A percentile compares a stretch with the other conserved stretches of the same genome.
phyloP scores from a whole-genome alignment of 805 yeast genomes.

The Teunomyces panamensis region DNA sequence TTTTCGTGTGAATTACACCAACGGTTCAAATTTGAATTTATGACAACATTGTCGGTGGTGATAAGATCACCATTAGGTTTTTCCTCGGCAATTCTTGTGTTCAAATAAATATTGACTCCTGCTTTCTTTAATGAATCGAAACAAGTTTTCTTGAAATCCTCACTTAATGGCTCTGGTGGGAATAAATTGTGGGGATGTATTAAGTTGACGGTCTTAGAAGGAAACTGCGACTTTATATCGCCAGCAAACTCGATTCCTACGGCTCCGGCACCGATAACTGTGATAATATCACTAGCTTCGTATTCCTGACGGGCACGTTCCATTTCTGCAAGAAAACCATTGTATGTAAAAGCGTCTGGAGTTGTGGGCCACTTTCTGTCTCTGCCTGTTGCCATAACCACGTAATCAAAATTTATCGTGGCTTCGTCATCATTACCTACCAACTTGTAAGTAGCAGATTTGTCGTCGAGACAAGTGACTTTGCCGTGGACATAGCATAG shows the following conservation, averaged over 20 bases:
- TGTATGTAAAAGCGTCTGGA: constrained; percentile 41
- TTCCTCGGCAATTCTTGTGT: constrained; percentile 30
- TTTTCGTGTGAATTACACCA: constrained; percentile 37
- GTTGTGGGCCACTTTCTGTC: constrained; percentile 54
- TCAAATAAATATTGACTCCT: constrained; percentile 27
- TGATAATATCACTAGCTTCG: constrained; percentile 27
- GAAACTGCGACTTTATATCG: constrained; percentile 32
- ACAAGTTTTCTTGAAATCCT: constrained; percentile 26
- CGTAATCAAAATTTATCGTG: constrained; percentile 42
- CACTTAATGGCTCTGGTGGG: constrained; percentile 38
- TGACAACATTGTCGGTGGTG: constrained; percentile 25
- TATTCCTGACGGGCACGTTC: constrained; percentile 26
- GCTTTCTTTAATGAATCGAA: constrained; percentile 23
- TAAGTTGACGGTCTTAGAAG: constrained; percentile 32
- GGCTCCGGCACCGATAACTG: constrained; percentile 48
- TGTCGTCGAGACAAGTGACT: constrained; percentile 23
- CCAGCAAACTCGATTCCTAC: constrained; percentile 44
- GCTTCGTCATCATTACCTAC: constrained; percentile 3
- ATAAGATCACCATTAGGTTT: constrained; percentile 22
- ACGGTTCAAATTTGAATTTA: constrained; percentile 29
- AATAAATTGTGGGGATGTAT: constrained; percentile 36
- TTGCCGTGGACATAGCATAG: constrained; percentile 34
- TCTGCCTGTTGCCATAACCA: constrained; percentile 48
- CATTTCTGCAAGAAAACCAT: constrained; percentile 44
- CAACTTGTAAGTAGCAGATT: constrained; percentile 25